phyloP scores from a whole-genome alignment of 192 early-diverging fungal species.

The Coemansia sp. region DNA sequence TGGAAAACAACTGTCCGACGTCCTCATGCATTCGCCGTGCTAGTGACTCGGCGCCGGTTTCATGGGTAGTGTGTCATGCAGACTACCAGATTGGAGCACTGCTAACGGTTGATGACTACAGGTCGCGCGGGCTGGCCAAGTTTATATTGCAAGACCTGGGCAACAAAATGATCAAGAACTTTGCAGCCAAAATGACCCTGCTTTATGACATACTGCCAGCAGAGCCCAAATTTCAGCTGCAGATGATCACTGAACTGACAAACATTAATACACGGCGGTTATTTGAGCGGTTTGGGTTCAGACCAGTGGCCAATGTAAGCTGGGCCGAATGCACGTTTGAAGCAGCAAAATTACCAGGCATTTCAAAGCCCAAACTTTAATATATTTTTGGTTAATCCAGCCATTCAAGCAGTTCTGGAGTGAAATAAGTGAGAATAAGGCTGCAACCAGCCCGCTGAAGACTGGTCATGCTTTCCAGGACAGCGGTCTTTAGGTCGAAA shows the following conservation, averaged over 20 bases:
- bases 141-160: not conserved
- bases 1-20: constrained; percentile 3
- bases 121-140: constrained; percentile 5
- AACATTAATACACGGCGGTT: not conserved
- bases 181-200: constrained; percentile 1
- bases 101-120: not conserved
- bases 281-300: constrained; percentile 6
- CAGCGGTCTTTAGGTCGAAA: constrained; percentile 77
- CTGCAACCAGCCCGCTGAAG: constrained; percentile 88
- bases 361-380: not conserved
- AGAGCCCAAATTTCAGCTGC: not conserved
- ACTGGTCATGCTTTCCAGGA: constrained; percentile 79
- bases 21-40: constrained; percentile 4
- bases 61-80: constrained; percentile 3
- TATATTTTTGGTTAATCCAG: constrained; percentile 33
- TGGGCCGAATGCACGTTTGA: constrained; percentile 9
- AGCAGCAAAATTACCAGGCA: not conserved
- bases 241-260: constrained; percentile 4
- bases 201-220: not conserved
- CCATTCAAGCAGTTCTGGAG: constrained; percentile 91
- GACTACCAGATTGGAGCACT: constrained; percentile 3
- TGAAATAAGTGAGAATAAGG: constrained; percentile 95
- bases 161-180: not conserved
- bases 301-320: constrained; percentile 1
- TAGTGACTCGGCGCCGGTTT: not conserved